Conservation (phyloP, 352 stramenopile genomes). For the Thalassiosira mediterranea region DNA sequence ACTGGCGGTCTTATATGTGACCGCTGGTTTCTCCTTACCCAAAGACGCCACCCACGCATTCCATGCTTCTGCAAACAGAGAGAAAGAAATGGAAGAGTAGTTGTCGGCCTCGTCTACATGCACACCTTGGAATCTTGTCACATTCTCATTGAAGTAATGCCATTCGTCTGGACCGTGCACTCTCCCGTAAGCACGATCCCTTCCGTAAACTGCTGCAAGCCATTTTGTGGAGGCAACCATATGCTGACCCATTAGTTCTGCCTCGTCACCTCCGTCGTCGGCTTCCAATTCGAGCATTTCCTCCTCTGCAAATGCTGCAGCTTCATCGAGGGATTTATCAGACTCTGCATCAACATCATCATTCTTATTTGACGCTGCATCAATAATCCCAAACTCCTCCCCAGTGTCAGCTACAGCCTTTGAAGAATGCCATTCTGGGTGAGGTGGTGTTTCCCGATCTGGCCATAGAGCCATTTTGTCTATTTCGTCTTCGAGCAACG, state of each 20-base stretch:
- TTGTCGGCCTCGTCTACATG: constrained; percentile 18
- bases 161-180: constrained; percentile 13
- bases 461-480: constrained; percentile 14
- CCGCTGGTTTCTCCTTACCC: neutral
- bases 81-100: constrained; percentile 7
- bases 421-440: constrained; percentile 18
- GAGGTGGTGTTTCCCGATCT: neutral
- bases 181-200: constrained; percentile 5
- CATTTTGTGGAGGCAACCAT: constrained; percentile 17
- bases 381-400: constrained; percentile 34
- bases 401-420: constrained; percentile 6
- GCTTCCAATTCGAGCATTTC: constrained; percentile 10
- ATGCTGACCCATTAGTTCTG: neutral
- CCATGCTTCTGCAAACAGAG: constrained; percentile 19
- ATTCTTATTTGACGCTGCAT: neutral
- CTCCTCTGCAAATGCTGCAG: neutral
- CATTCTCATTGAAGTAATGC: constrained; percentile 21
- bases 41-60: constrained; percentile 11
- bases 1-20: constrained; percentile 28
- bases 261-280: neutral
- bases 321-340: neutral
- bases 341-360: neutral
- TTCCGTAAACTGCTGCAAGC: constrained; percentile 10
- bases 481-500: constrained; percentile 31
- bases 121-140: neutral